phyloP scores from a whole-genome alignment of 192 early-diverging fungal species.

The Jimgerdemannia flammicorona region DNA sequence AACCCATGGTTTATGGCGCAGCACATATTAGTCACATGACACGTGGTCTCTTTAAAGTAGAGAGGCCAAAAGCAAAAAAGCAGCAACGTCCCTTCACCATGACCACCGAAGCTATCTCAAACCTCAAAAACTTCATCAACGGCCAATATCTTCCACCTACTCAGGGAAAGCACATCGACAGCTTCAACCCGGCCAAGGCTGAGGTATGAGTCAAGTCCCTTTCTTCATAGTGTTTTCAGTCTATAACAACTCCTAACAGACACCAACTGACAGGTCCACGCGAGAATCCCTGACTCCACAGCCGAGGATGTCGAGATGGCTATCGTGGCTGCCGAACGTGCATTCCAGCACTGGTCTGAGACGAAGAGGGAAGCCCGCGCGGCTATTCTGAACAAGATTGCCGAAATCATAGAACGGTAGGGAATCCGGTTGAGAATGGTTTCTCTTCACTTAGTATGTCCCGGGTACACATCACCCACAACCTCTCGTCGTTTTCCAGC shows the following conservation, averaged over 20 bases:
- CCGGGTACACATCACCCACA: constrained; percentile 7
- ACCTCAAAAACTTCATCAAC: constrained; percentile 58
- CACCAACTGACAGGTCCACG: constrained; percentile 27
- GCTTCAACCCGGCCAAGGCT: constrained; percentile 44
- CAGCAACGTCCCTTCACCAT: background rate
- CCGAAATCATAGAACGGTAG: constrained; percentile 46
- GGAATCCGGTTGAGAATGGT: constrained; percentile 45
- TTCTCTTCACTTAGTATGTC: constrained; percentile 77
- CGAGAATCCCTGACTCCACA: constrained; percentile 53
- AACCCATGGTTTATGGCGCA: no score
- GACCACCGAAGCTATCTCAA: constrained; percentile 1
- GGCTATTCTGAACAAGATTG: constrained; percentile 49
- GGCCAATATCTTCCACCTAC: constrained; percentile 44
- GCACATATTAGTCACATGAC: no score
- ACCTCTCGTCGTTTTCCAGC: background rate
- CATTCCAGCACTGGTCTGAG: constrained; percentile 61
- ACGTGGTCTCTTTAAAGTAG: no score
- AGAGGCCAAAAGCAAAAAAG: background rate
- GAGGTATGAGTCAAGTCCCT: background rate
- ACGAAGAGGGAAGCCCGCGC: constrained; percentile 44
- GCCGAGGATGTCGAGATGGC: constrained; percentile 56
- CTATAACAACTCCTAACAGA: background rate
- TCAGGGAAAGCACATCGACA: constrained; percentile 45
- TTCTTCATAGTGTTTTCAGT: constrained; percentile 8
- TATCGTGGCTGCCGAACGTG: constrained; percentile 51